Base-by-base conservation (phyloP, 1,139 yeast genomes). In the Wickerhamiella pararugosa region DNA sequence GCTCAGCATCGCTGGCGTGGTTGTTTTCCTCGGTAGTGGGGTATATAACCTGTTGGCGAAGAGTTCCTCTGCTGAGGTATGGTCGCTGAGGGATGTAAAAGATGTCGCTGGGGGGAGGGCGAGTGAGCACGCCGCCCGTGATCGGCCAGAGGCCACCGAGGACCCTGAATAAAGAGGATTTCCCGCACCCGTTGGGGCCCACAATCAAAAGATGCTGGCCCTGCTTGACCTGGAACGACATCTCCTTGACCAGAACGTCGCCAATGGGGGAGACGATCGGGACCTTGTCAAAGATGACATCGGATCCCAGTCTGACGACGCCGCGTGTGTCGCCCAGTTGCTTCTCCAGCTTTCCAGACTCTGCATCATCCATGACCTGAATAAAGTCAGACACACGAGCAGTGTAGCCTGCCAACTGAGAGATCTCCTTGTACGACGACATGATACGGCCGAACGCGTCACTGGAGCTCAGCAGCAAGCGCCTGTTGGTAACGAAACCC, bases 141-240 rank as follows among this genome's bases (percentile, higher is more conserved):
- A 87, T 79, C 2, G 93, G 94, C 97, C 97, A 87, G 50, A 87
- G 68, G 0, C 95, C 95, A 43, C 96, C 96, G 40, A 87, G 69
- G 57, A 87, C 75, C 57, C 96, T 72, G 61, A 87, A 87, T 46
- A 87, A 64, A 0, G 96, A 86, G 0, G 95, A 84, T 61, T 87
- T 87, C 32, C 97, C 97, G 45, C 94, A 82, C 2, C 96, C 96
- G 57, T 87, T 87, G 6, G 96, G 96, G 0, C 96, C 97, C 6
- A 90, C 90, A 57, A 87, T 86, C 46, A 87, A 68, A 45, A 87
- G 66, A 60, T 87, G 93, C 45, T 86, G 79, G 29, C 96, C 96
- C 36, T 75, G 79, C 49, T 76, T 73, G 44, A 87, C 74, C 41
- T 76, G 69, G 59, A 87, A 86, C 35, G 74, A 68, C 52, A 87